These are phyloP conservation scores for Telopea speciosissima DNA, from an alignment of 177 flowering plant genomes.

Conservation along the genomic window DNA sequence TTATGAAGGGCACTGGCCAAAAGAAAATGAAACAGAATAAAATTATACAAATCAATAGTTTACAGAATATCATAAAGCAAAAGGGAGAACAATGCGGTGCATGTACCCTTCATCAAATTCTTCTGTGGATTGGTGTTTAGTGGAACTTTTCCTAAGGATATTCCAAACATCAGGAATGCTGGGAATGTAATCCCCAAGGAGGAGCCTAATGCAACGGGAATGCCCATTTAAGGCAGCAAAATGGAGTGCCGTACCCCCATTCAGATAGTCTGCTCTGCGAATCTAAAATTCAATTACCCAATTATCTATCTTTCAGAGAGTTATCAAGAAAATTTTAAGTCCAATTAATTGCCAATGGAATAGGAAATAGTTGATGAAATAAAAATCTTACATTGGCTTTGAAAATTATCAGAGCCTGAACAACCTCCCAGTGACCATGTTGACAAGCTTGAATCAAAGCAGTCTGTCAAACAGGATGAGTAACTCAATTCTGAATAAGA, in stretches of 20 bases:
- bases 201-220: conserved; percentile 74
- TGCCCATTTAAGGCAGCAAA: conserved; percentile 94
- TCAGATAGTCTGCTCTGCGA: conserved; percentile 81
- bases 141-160: conserved; percentile 25
- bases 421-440: conserved; percentile 98
- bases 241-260: conserved; percentile 96
- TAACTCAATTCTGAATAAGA: conserved; percentile 5
- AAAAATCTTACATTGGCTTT: conserved; percentile 71
- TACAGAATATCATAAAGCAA: background rate
- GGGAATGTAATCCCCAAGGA: conserved; percentile 81
- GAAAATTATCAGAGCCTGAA: conserved; percentile 68
- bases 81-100: background rate
- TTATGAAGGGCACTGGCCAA: conserved; percentile 49
- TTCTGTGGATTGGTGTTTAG: conserved; percentile 21
- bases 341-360: conserved; percentile 3
- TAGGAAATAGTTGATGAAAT: background rate
- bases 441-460: conserved; percentile 99
- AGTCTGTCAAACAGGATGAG: conserved; percentile 44
- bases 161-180: conserved; percentile 53
- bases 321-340: background rate
- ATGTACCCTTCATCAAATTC: conserved; percentile 60
- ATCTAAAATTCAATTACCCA: conserved; percentile 41
- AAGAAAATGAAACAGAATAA: conserved; percentile 3
- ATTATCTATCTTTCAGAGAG: conserved; percentile 10
- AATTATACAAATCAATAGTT: conserved; percentile 1